Evolutionary conservation across 805 yeast genomes (phyloP).

Genomic region (Lipomyces sp.): DNA sequence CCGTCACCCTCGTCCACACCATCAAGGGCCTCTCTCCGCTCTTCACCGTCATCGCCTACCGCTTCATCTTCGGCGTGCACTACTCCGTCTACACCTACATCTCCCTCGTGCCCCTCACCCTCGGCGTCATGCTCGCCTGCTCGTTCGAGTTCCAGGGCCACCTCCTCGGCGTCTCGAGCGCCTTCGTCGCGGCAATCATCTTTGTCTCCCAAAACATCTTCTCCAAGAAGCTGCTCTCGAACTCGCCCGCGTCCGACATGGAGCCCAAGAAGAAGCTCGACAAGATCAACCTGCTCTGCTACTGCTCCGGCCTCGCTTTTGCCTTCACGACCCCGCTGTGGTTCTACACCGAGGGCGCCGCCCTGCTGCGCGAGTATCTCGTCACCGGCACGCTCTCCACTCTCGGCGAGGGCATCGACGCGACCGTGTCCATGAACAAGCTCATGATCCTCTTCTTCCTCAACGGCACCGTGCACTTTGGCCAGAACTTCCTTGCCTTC

Average conservation of each 20-base stretch:
- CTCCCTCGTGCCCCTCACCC: slow-evolving; percentile 72
- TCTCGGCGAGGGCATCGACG: slow-evolving; percentile 34
- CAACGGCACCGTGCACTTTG: slow-evolving; percentile 74
- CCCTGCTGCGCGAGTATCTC: slow-evolving; percentile 29
- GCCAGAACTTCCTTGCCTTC: slow-evolving; percentile 77
- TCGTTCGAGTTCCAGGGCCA: slow-evolving; percentile 45
- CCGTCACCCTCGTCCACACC: slow-evolving; percentile 93
- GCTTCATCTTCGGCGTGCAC: slow-evolving; percentile 53
- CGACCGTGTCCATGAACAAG: slow-evolving; percentile 32
- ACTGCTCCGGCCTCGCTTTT: slow-evolving; percentile 73
- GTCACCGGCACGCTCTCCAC: slow-evolving; percentile 25
- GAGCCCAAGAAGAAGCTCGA: slow-evolving; percentile 55
- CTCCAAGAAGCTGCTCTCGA: slow-evolving; percentile 74
- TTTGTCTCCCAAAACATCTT: slow-evolving; percentile 86
- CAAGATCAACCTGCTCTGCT: slow-evolving; percentile 73
- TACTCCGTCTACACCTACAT: slow-evolving; percentile 68
- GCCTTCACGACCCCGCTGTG: slow-evolving; percentile 71
- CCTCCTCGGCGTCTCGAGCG: slow-evolving; percentile 62
- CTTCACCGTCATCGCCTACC: slow-evolving; percentile 77
- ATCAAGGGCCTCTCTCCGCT: slow-evolving; percentile 89
- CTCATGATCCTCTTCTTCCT: slow-evolving; percentile 48
- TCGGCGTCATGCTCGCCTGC: slow-evolving; percentile 75
- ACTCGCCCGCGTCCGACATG: slow-evolving; percentile 24
- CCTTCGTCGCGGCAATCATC: slow-evolving; percentile 63
- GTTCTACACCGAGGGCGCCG: slow-evolving; percentile 54